These are phyloP conservation scores for Eutypella sp. DNA, from an alignment of 2,329 filamentous ascomycete genomes.

Conservation along the genomic window DNA sequence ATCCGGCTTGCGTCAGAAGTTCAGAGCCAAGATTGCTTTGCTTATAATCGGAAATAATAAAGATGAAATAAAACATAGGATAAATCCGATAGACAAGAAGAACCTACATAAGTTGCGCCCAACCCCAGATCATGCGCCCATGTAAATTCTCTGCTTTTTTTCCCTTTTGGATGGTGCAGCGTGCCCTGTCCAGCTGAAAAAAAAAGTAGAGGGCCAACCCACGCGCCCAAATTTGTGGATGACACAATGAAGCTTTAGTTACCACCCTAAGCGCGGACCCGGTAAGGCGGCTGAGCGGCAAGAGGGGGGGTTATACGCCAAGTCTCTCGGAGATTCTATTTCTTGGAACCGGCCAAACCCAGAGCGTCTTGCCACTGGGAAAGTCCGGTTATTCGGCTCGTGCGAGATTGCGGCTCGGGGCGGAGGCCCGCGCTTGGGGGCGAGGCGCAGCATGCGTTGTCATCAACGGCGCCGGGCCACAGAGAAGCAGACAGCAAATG, in stretches of 20 bases:
- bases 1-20: background rate
- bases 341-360: background rate
- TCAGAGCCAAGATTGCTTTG: background rate
- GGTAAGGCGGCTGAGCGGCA: background rate
- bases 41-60: no score
- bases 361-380: background rate
- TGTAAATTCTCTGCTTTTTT: no score
- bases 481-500: no score
- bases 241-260: no score
- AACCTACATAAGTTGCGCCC: no score
- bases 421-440: background rate
- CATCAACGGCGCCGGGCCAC: no score
- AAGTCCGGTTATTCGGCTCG: background rate
- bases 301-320: background rate
- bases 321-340: background rate
- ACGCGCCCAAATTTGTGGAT: no score
- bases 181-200: background rate
- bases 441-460: background rate
- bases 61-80: no score
- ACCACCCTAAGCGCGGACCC: background rate
- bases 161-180: background rate
- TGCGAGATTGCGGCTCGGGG: background rate
- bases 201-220: no score
- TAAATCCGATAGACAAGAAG: no score
- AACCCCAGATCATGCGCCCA: no score